phyloP scores from a whole-genome alignment of 1,284 basidiomycete species.

The Cryptococcus neoformans region DNA sequence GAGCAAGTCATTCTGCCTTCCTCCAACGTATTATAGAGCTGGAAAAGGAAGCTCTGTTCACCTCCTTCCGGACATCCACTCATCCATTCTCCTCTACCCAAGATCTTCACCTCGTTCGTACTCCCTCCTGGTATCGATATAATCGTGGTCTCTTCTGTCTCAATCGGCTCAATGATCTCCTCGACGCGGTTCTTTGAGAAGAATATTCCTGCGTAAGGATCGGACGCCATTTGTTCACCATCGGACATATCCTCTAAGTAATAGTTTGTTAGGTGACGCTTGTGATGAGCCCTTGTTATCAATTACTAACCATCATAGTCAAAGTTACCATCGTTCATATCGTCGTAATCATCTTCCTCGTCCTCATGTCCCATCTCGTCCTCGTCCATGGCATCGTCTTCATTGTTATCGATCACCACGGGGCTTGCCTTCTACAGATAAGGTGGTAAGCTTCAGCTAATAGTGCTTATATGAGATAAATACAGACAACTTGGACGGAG shows the following conservation, averaged over 20 bases:
- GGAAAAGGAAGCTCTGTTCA: conserved; percentile 83
- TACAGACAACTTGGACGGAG: too few relatives aligned
- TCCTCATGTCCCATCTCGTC: conserved; percentile 15
- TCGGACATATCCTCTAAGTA: not conserved
- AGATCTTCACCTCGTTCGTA: conserved; percentile 51
- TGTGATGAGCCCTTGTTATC: not conserved
- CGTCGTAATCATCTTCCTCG: conserved; percentile 42
- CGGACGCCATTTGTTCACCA: conserved; percentile 50
- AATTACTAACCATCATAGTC: conserved; percentile 1
- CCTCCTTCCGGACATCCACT: conserved; percentile 84
- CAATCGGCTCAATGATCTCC: conserved; percentile 75
- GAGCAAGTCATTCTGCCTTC: conserved; percentile 66
- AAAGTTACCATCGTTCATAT: conserved; percentile 27
- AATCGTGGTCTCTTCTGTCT: conserved; percentile 50
- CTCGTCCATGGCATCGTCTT: conserved; percentile 7
- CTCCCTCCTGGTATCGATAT: not conserved
- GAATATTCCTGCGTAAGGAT: conserved; percentile 86
- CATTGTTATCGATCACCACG: conserved; percentile 1
- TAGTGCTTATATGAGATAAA: too few relatives aligned
- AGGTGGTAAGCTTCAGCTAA: too few relatives aligned
- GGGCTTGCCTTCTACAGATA: not conserved
- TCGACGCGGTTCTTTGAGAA: conserved; percentile 86
- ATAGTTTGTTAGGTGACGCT: not conserved
- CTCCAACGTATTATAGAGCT: conserved; percentile 69
- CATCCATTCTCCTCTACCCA: conserved; percentile 93